Conservation (phyloP, 2,329 filamentous ascomycete species). For the Dactylellina parvicollis region DNA sequence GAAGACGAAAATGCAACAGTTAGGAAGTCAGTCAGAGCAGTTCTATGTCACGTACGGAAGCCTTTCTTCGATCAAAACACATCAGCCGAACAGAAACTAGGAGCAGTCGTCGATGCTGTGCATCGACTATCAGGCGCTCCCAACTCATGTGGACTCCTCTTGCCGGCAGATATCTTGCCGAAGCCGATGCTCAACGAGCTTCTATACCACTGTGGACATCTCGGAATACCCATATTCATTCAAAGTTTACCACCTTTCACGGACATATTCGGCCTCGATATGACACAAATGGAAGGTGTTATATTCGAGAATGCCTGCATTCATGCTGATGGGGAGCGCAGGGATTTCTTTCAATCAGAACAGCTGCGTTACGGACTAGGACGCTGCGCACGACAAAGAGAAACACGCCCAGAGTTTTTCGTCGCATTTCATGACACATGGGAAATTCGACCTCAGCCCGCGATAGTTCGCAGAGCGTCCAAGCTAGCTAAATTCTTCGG, state of each 20-base stretch:
- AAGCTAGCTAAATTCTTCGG: constrained; percentile 62
- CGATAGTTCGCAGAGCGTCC: constrained; percentile 60
- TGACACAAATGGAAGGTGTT: constrained; percentile 61
- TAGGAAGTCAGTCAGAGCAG: constrained; percentile 22
- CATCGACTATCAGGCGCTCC: constrained; percentile 47
- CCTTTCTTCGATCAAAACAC: constrained; percentile 45
- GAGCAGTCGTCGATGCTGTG: constrained; percentile 45
- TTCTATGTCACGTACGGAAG: constrained; percentile 43
- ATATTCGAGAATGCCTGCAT: constrained; percentile 64
- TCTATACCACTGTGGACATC: constrained; percentile 37
- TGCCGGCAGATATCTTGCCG: constrained; percentile 41
- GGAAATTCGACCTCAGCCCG: constrained; percentile 59
- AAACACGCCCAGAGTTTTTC: constrained; percentile 60
- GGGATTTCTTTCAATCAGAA: constrained; percentile 63
- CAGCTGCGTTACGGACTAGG: constrained; percentile 60
- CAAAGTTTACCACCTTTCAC: constrained; percentile 49
- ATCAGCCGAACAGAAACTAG: constrained; percentile 31
- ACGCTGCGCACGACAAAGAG: constrained; percentile 59
- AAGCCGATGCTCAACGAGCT: constrained; percentile 47
- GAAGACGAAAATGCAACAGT: constrained; percentile 19
- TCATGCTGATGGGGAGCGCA: constrained; percentile 61
- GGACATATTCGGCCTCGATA: constrained; percentile 56
- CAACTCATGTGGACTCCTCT: constrained; percentile 30
- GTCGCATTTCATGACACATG: constrained; percentile 61
- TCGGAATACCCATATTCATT: constrained; percentile 35